These are phyloP conservation scores for Physcomitrium patens DNA, from an alignment of 225 moss, liverwort and hornwort species.

Conservation along the genomic window DNA sequence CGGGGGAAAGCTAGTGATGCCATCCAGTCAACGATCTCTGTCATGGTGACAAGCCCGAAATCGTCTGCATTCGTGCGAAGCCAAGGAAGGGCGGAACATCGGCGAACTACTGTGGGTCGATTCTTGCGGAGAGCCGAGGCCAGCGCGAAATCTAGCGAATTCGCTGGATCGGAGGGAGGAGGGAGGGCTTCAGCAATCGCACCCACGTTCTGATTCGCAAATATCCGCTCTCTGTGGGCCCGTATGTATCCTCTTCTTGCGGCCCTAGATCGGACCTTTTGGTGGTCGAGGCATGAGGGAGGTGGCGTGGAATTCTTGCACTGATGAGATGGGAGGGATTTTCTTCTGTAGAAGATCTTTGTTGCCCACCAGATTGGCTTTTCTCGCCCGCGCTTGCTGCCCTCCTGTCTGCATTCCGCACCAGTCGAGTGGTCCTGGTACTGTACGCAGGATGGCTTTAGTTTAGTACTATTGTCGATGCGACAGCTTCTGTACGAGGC, in stretches of 20 bases:
- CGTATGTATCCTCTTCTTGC: conserved; percentile 27
- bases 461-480: not conserved
- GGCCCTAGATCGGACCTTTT: conserved; percentile 4
- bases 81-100: too few species aligned
- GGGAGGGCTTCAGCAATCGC: not conserved
- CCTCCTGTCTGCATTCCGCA: not conserved
- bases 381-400: too few species aligned
- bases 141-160: not conserved
- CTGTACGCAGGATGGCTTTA: not conserved
- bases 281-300: conserved; percentile 2
- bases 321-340: not conserved
- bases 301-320: not conserved
- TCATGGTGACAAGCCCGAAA: too few species aligned
- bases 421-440: too few species aligned
- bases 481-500: too few species aligned
- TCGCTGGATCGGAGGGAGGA: not conserved
- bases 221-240: conserved; percentile 33
- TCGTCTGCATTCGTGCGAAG: too few species aligned
- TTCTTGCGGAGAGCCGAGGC: too few species aligned
- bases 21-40: too few species aligned
- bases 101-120: too few species aligned
- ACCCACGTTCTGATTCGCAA: conserved; percentile 22
- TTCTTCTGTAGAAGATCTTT: not conserved
- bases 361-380: not conserved
- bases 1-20: too few species aligned